Conservation (phyloP, 108 stramenopile species). For the Conticribra weissflogii region DNA sequence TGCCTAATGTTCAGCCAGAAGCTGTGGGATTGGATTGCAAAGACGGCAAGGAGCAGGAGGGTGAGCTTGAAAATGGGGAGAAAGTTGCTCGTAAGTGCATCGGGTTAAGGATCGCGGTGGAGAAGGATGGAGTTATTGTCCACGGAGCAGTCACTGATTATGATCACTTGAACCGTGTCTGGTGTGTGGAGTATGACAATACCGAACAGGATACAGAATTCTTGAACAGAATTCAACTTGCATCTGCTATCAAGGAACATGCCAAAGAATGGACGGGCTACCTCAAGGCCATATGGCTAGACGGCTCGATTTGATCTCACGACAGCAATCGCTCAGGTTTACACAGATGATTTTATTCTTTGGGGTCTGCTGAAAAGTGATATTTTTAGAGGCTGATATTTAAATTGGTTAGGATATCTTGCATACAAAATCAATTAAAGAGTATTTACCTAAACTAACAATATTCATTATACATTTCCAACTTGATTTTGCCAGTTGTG, state of each 20-base stretch:
- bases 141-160: slow-evolving; percentile 17
- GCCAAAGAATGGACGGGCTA: slow-evolving; percentile 14
- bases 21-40: neutral
- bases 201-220: slow-evolving; percentile 52
- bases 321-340: too few species aligned
- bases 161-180: slow-evolving; percentile 18
- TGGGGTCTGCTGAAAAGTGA: too few species aligned
- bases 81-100: slow-evolving; percentile 17
- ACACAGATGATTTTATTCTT: too few species aligned
- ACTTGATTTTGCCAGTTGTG: too few species aligned
- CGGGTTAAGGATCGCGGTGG: slow-evolving; percentile 16
- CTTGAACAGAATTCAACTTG: slow-evolving; percentile 22
- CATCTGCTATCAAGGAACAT: slow-evolving; percentile 23
- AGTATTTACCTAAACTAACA: too few species aligned
- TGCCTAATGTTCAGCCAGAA: neutral
- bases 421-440: too few species aligned
- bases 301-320: slow-evolving; percentile 20
- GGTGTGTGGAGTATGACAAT: slow-evolving; percentile 30
- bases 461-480: too few species aligned
- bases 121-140: slow-evolving; percentile 5
- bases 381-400: too few species aligned
- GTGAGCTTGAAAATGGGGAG: slow-evolving; percentile 1
- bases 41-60: slow-evolving; percentile 1
- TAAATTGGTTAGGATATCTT: too few species aligned
- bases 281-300: slow-evolving; percentile 34